A percentile compares a stretch with the other conserved stretches of the same genome.
phyloP scores from a whole-genome alignment of 495 filamentous ascomycete genomes.

The Penicillium pancosmium region DNA sequence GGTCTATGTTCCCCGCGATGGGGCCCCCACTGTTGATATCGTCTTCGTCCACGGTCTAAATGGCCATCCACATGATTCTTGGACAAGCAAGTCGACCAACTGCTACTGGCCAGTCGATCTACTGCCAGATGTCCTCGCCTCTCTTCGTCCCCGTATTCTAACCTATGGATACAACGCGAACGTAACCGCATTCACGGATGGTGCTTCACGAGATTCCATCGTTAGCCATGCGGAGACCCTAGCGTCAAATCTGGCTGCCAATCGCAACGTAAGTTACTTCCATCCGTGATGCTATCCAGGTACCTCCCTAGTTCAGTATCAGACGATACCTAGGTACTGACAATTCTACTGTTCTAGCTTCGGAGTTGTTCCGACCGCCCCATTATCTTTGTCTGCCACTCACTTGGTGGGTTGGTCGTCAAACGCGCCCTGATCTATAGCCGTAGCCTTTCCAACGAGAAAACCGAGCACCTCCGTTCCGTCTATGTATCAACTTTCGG shows the following conservation, averaged over 20 bases:
- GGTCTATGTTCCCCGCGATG: conserved; percentile 59
- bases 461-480: conserved; percentile 73
- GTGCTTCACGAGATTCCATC: conserved; percentile 70
- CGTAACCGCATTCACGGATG: conserved; percentile 65
- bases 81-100: conserved; percentile 65
- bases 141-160: conserved; percentile 67
- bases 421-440: conserved; percentile 73
- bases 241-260: conserved; percentile 61
- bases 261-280: conserved; percentile 52
- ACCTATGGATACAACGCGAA: conserved; percentile 87
- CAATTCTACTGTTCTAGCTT: conserved; percentile 41
- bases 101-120: conserved; percentile 80
- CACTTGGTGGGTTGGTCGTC: conserved; percentile 78
- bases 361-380: conserved; percentile 60
- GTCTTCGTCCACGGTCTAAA: conserved; percentile 86
- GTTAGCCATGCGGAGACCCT: conserved; percentile 85
- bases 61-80: conserved; percentile 73
- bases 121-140: conserved; percentile 64
- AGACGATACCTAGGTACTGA: neutral
- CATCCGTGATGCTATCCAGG: neutral
- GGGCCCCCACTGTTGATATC: conserved; percentile 48
- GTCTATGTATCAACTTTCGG: conserved; percentile 84
- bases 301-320: neutral
- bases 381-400: conserved; percentile 86
- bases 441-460: conserved; percentile 61